A percentile compares a stretch with the other conserved stretches of the same genome.
Conservation (phyloP, 352 stramenopile genomes). For the Phytopythium cucurbitacearum region DNA sequence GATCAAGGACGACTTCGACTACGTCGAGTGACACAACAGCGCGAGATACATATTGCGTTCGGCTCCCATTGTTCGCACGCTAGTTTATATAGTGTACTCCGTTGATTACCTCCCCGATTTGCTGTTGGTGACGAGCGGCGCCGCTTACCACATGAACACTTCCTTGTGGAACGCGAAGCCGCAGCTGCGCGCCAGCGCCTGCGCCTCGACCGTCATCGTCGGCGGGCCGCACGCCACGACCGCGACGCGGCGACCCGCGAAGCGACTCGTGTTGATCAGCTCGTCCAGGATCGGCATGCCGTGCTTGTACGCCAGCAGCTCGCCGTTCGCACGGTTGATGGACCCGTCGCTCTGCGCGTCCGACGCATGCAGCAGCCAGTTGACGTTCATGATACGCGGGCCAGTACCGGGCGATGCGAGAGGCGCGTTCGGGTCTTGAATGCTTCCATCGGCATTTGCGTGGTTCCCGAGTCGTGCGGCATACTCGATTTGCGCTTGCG, state of each 20-base stretch:
- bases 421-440: constrained; percentile 50
- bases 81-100: constrained; percentile 1
- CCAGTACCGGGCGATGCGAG: constrained; percentile 9
- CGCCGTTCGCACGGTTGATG: constrained; percentile 44
- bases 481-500: constrained; percentile 37
- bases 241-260: constrained; percentile 49
- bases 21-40: constrained; percentile 44
- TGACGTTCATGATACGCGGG: constrained; percentile 33
- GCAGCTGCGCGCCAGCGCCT: constrained; percentile 54
- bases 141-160: constrained; percentile 68
- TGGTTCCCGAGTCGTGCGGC: constrained; percentile 13
- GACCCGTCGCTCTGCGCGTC: constrained; percentile 34
- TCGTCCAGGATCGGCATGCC: constrained; percentile 64
- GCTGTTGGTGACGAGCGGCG: neutral
- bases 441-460: constrained; percentile 9
- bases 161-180: constrained; percentile 85
- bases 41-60: neutral
- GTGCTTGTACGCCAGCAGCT: constrained; percentile 44
- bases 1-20: constrained; percentile 86
- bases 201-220: constrained; percentile 65
- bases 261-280: constrained; percentile 65
- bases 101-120: neutral
- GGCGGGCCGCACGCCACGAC: constrained; percentile 72
- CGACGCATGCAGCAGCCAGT: constrained; percentile 65
- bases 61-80: neutral